A percentile compares a stretch with the other conserved stretches of the same genome.
Evolutionary conservation across 2,329 filamentous ascomycete genomes (phyloP).

Genomic region (Claviceps lovelessii): DNA sequence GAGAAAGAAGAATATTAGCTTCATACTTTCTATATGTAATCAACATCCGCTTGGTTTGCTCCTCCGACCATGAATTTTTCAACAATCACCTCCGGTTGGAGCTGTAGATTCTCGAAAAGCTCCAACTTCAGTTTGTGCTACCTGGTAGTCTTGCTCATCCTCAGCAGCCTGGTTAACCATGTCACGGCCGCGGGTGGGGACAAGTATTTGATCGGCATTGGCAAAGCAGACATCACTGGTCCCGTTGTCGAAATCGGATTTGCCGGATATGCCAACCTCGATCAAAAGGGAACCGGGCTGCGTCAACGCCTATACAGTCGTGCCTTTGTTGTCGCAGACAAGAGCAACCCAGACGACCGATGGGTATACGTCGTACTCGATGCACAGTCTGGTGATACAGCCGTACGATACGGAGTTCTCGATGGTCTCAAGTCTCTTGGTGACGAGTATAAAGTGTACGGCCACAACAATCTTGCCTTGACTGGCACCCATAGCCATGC

Average conservation of each 20-base stretch:
- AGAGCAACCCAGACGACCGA: slow-evolving; percentile 49
- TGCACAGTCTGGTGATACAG: slow-evolving; percentile 76
- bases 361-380: slow-evolving; percentile 84
- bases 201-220: slow-evolving; percentile 38
- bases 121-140: slow-evolving; percentile 5
- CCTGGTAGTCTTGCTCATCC: not conserved
- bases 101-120: not conserved
- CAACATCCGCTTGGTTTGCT: not conserved
- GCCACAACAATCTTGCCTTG: slow-evolving; percentile 68
- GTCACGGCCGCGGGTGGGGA: slow-evolving; percentile 10
- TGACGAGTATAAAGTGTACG: slow-evolving; percentile 58
- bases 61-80: not conserved
- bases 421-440: slow-evolving; percentile 58
- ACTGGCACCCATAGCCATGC: slow-evolving; percentile 90
- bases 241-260: slow-evolving; percentile 83
- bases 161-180: not conserved
- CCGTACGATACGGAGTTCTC: slow-evolving; percentile 73
- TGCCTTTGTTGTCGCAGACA: slow-evolving; percentile 71
- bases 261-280: slow-evolving; percentile 81
- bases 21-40: not conserved
- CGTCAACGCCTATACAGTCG: slow-evolving; percentile 80
- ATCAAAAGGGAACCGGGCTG: slow-evolving; percentile 68
- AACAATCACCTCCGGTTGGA: not conserved
- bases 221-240: slow-evolving; percentile 47
- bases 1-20: too few relatives aligned